Conservation (phyloP, 192 early-diverging fungal genomes). For the Gigaspora rosea region DNA sequence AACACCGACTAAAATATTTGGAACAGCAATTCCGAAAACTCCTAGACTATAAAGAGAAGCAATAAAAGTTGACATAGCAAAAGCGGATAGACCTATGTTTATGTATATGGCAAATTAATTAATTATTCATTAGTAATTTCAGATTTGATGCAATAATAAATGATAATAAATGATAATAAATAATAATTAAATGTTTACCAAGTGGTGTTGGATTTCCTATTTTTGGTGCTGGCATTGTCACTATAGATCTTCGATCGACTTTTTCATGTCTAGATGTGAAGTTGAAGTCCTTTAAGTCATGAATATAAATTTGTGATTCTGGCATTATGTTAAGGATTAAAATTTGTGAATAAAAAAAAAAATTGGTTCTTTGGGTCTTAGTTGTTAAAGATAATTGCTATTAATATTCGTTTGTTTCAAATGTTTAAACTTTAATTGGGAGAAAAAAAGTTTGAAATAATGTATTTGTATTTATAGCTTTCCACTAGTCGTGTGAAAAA, state of each 20-base stretch:
- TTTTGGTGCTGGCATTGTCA: constrained; percentile 4
- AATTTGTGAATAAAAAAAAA: no score
- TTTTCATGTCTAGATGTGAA: background rate
- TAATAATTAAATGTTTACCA: constrained; percentile 29
- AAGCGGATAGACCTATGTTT: constrained; percentile 52
- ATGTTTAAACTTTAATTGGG: no score
- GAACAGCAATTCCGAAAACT: constrained; percentile 49
- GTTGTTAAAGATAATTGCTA: no score
- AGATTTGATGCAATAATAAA: background rate
- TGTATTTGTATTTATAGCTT: no score
- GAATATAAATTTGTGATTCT: background rate
- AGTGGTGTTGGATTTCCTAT: constrained; percentile 63
- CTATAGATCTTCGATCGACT: background rate
- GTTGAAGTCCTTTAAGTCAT: background rate
- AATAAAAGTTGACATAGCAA: constrained; percentile 50
- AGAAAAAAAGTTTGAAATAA: no score
- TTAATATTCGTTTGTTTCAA: no score
- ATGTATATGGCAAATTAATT: background rate
- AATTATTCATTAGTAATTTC: background rate
- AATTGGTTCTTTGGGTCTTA: no score
- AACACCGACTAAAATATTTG: constrained; percentile 70
- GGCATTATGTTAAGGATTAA: background rate
- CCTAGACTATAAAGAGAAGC: background rate
- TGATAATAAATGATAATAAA: background rate
- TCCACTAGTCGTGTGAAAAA: no score